Percentiles rank a stretch among this genome's conserved stretches.
These are phyloP conservation scores for Citrus australasica DNA, from an alignment of 345 rosid genomes.

Conservation along the genomic window DNA sequence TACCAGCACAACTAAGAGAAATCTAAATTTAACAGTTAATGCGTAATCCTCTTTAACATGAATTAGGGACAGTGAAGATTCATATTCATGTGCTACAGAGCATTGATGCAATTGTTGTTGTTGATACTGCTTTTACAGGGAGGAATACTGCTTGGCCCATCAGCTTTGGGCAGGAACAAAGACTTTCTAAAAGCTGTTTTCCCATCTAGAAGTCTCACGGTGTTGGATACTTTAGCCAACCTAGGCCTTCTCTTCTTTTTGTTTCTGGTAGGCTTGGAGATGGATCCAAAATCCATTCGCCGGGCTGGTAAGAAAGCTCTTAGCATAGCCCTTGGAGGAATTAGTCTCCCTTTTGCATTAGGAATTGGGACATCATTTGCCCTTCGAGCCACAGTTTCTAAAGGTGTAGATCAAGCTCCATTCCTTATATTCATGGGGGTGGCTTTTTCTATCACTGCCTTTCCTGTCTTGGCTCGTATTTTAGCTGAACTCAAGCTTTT, in stretches of 20 bases:
- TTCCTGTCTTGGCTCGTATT: conserved; percentile 81
- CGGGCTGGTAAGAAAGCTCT: conserved; percentile 58
- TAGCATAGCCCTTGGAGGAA: conserved; percentile 65
- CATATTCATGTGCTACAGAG: not conserved
- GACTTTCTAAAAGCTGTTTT: conserved; percentile 42
- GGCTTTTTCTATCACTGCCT: conserved; percentile 76
- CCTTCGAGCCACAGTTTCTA: conserved; percentile 39
- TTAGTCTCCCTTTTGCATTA: conserved; percentile 50
- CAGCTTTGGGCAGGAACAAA: conserved; percentile 61
- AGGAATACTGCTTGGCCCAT: conserved; percentile 77
- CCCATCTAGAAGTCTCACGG: conserved; percentile 53
- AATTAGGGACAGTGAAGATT: not conserved
- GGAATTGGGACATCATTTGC: conserved; percentile 64
- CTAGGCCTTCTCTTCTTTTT: conserved; percentile 79
- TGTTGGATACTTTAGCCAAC: conserved; percentile 73
- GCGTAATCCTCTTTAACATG: not conserved
- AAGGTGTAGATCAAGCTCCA: conserved; percentile 38
- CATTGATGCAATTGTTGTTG: not conserved
- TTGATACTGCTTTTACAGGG: conserved; percentile 34
- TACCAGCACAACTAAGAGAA: too few species aligned
- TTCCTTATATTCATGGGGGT: conserved; percentile 89
- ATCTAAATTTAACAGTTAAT: too few species aligned
- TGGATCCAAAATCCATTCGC: conserved; percentile 49
- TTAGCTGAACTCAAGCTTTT: conserved; percentile 82
- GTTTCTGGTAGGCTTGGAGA: conserved; percentile 69